Conservation (phyloP, 441 rosid genomes). For the Manihot esculenta region DNA sequence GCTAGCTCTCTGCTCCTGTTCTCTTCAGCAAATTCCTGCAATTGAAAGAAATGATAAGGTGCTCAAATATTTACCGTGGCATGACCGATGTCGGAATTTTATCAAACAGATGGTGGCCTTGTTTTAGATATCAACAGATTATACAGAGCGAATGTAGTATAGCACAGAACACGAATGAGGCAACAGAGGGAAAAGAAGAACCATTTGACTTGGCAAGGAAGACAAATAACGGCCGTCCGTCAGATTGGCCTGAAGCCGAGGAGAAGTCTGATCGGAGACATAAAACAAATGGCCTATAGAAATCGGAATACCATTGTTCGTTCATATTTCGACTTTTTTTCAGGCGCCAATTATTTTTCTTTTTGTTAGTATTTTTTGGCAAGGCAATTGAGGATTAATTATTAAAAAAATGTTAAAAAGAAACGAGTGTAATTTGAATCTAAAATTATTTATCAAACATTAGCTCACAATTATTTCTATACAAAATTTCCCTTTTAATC, state of each 20-base stretch:
- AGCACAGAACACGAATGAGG: no score
- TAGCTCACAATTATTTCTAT: no score
- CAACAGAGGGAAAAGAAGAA: background rate
- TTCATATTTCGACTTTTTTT: no score
- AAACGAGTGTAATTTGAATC: no score
- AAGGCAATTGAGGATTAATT: no score
- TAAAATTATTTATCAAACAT: no score
- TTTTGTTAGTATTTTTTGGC: no score
- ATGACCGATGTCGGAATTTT: slow-evolving; percentile 9
- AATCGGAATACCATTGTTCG: no score
- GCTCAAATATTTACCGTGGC: background rate
- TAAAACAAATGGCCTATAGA: background rate
- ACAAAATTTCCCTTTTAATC: no score
- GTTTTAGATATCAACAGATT: background rate
- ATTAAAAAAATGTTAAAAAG: no score
- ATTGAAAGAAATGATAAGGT: background rate
- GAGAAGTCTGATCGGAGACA: background rate
- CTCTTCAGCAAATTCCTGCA: slow-evolving; percentile 43
- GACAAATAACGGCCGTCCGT: background rate
- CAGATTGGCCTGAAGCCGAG: background rate
- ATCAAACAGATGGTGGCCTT: slow-evolving; percentile 20
- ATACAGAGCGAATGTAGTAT: background rate
- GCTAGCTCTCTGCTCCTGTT: slow-evolving; percentile 42
- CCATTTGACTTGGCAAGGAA: background rate
- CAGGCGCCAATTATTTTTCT: no score